Evolutionary conservation across 768 basidiomycete genomes (phyloP).

Genomic region (Amanita pallidorosea): DNA sequence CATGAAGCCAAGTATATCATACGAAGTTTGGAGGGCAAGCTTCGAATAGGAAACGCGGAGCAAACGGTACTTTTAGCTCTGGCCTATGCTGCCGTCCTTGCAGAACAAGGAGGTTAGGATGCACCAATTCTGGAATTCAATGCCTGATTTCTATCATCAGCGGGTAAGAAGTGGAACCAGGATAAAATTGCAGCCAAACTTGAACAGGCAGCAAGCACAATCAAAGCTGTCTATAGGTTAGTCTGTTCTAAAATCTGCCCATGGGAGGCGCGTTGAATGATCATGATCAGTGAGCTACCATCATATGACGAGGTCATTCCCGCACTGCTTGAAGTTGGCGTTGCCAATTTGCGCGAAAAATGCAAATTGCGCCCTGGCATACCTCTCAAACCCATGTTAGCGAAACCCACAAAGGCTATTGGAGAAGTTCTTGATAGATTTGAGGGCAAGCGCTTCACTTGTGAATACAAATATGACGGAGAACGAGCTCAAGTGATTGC

Average conservation of each 20-base stretch:
- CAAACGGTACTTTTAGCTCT: slow-evolving; percentile 92
- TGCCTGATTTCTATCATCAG: slow-evolving; percentile 23
- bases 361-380: slow-evolving; percentile 95
- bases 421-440: slow-evolving; percentile 95
- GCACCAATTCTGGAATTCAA: not conserved
- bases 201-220: slow-evolving; percentile 63
- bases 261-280: slow-evolving; percentile 1
- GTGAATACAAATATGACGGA: slow-evolving; percentile 99
- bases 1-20: slow-evolving; percentile 95
- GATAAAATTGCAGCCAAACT: slow-evolving; percentile 65
- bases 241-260: slow-evolving; percentile 9
- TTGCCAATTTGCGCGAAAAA: slow-evolving; percentile 51
- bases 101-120: slow-evolving; percentile 46
- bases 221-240: slow-evolving; percentile 92
- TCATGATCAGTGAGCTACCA: slow-evolving; percentile 66
- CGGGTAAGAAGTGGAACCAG: slow-evolving; percentile 59
- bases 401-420: slow-evolving; percentile 98
- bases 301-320: slow-evolving; percentile 90
- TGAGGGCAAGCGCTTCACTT: slow-evolving; percentile 91
- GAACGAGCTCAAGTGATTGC: slow-evolving; percentile 79
- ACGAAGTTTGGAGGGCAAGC: slow-evolving; percentile 90
- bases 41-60: slow-evolving; percentile 95
- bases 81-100: slow-evolving; percentile 81
- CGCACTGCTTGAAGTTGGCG: slow-evolving; percentile 70
- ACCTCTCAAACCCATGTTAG: slow-evolving; percentile 97